Conservation (phyloP, 495 filamentous ascomycete species). For the Aspergillus funiculosus region DNA sequence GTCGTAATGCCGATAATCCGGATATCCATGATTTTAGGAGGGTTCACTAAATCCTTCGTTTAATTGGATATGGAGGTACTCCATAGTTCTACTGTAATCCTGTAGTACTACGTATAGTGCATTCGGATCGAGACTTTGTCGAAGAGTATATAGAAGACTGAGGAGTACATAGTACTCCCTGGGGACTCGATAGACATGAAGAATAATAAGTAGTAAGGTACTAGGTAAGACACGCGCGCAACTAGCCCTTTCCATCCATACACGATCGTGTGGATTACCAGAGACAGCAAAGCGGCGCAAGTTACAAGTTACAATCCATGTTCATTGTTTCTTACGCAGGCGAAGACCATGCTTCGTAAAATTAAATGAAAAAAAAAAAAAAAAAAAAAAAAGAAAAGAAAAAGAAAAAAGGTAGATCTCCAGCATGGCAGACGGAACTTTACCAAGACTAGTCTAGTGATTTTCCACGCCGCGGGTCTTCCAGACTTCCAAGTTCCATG, state of each 20-base stretch:
- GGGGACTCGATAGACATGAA: too few species aligned
- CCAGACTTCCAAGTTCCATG: conserved; percentile 14
- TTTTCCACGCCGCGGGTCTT: conserved; percentile 11
- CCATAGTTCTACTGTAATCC: too few species aligned
- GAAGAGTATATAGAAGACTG: too few species aligned
- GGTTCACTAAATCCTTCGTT: background rate
- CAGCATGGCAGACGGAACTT: conserved; percentile 18
- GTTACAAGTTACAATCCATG: too few species aligned
- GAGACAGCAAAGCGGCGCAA: background rate
- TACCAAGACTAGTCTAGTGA: conserved; percentile 13
- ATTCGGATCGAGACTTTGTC: background rate
- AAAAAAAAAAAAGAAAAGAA: conserved; percentile 1
- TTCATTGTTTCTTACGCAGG: background rate
- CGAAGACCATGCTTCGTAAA: background rate
- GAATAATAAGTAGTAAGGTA: background rate
- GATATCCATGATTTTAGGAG: too few species aligned
- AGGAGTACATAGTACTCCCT: too few species aligned
- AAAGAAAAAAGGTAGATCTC: conserved; percentile 18
- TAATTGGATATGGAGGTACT: too few species aligned
- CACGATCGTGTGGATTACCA: conserved; percentile 3
- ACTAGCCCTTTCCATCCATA: background rate
- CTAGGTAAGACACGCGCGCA: background rate
- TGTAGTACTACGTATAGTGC: too few species aligned
- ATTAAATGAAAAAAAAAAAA: background rate
- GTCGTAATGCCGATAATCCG: too few species aligned